Conservation (phyloP, 2,329 filamentous ascomycete genomes). For the Stemphylium lycopersici region DNA sequence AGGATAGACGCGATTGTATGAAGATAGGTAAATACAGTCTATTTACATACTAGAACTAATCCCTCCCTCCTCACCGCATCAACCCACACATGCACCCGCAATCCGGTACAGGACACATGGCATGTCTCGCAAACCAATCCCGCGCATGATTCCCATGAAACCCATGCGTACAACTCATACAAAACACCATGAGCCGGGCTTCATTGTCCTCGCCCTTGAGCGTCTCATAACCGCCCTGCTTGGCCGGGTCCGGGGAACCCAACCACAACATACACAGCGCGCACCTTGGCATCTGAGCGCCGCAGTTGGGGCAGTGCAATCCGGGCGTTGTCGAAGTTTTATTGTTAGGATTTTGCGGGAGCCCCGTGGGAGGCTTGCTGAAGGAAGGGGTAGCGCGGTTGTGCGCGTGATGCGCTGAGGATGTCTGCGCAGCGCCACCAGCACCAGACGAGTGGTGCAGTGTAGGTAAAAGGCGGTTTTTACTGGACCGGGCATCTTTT, state of each 20-base stretch:
- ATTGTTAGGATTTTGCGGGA: constrained; percentile 31
- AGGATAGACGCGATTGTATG: no score
- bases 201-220: constrained; percentile 55
- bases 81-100: constrained; percentile 61
- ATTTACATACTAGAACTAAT: no score
- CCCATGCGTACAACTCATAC: constrained; percentile 67
- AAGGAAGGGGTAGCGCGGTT: neutral
- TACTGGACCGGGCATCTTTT: constrained; percentile 27
- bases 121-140: constrained; percentile 64
- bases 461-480: constrained; percentile 31
- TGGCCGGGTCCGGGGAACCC: constrained; percentile 62
- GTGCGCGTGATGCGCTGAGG: neutral
- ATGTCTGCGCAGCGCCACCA: neutral
- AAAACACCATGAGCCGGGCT: constrained; percentile 64
- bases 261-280: constrained; percentile 68
- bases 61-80: constrained; percentile 33
- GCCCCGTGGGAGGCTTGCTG: neutral
- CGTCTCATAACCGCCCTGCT: constrained; percentile 43
- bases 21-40: no score
- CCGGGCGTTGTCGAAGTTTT: constrained; percentile 44
- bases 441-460: neutral
- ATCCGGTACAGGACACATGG: constrained; percentile 61
- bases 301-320: constrained; percentile 66
- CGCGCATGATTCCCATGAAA: constrained; percentile 68
- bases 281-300: constrained; percentile 67